A percentile compares a stretch with the other conserved stretches of the same genome.
phyloP scores from a whole-genome alignment of 768 basidiomycete species.

The Amanita rimosa region DNA sequence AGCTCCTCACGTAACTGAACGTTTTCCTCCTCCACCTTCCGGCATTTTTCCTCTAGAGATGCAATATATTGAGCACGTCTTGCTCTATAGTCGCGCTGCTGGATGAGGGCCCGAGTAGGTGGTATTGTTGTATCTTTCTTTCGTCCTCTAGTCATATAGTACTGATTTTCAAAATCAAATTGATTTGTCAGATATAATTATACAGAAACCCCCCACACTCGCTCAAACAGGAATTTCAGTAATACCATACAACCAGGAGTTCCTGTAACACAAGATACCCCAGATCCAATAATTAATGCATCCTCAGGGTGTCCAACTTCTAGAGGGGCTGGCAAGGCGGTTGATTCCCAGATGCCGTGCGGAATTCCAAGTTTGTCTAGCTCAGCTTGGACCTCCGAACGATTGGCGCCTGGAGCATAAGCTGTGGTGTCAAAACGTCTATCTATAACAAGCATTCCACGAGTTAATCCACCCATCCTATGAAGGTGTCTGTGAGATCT shows the following conservation, averaged over 20 bases:
- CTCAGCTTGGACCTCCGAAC: constrained; percentile 47
- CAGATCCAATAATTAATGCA: constrained; percentile 12
- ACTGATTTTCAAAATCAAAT: constrained; percentile 14
- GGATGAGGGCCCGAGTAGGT: constrained; percentile 43
- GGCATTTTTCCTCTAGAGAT: constrained; percentile 44
- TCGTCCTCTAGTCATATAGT: constrained; percentile 48
- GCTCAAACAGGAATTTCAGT: constrained; percentile 32
- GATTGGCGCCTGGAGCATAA: constrained; percentile 55
- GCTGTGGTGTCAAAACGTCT: constrained; percentile 54
- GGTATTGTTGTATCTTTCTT: constrained; percentile 55
- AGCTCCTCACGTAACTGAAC: constrained; percentile 36
- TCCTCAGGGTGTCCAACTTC: constrained; percentile 27
- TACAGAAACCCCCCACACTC: constrained; percentile 40
- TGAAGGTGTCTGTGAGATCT: not conserved
- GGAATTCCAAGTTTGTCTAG: constrained; percentile 25
- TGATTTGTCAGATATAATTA: constrained; percentile 6
- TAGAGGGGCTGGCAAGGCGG: constrained; percentile 42
- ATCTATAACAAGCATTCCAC: constrained; percentile 85
- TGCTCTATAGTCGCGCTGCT: constrained; percentile 57
- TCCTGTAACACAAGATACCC: constrained; percentile 35
- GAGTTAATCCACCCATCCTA: constrained; percentile 68
- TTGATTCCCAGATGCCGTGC: constrained; percentile 34
- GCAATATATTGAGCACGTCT: constrained; percentile 45
- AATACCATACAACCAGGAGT: constrained; percentile 56
- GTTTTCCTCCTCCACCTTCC: constrained; percentile 46